Percentiles rank a stretch among this genome's conserved stretches.
Conservation (phyloP, 2,329 filamentous ascomycete species). For the Aspergillus spinulosporus region DNA sequence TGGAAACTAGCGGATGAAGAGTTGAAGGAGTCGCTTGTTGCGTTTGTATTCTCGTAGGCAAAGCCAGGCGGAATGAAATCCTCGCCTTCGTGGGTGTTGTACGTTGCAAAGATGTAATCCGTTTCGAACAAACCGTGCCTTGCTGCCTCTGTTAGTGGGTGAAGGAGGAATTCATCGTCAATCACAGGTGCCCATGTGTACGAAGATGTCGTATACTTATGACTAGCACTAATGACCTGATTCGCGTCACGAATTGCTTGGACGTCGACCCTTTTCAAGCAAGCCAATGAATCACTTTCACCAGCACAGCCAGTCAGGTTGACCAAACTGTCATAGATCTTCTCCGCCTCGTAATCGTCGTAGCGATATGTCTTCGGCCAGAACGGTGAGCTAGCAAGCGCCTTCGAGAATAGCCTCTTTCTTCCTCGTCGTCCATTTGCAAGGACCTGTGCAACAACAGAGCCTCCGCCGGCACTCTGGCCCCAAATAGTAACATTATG, state of each 20-base stretch:
- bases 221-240: slow-evolving; percentile 49
- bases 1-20: slow-evolving; percentile 53
- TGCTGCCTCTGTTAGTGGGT: slow-evolving; percentile 50
- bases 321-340: slow-evolving; percentile 51
- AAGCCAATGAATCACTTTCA: slow-evolving; percentile 49
- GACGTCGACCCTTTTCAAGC: slow-evolving; percentile 56
- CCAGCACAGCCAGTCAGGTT: slow-evolving; percentile 51
- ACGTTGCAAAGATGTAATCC: slow-evolving; percentile 55
- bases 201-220: slow-evolving; percentile 57
- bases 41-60: slow-evolving; percentile 24
- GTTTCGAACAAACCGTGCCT: slow-evolving; percentile 44
- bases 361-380: slow-evolving; percentile 61
- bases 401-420: slow-evolving; percentile 51
- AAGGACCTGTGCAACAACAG: slow-evolving; percentile 43
- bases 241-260: slow-evolving; percentile 56
- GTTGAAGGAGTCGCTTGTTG: slow-evolving; percentile 49
- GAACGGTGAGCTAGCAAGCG: slow-evolving; percentile 56
- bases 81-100: slow-evolving; percentile 64
- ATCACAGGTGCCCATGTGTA: slow-evolving; percentile 64
- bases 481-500: slow-evolving; percentile 56
- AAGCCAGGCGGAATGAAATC: slow-evolving; percentile 60
- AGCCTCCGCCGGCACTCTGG: slow-evolving; percentile 57
- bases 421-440: slow-evolving; percentile 48
- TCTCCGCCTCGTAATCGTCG: slow-evolving; percentile 53
- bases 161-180: slow-evolving; percentile 55